Percentiles rank a stretch among this genome's conserved stretches.
Evolutionary conservation across 805 yeast species (phyloP).

Genomic region (Wickerhamomyces bisporus): DNA sequence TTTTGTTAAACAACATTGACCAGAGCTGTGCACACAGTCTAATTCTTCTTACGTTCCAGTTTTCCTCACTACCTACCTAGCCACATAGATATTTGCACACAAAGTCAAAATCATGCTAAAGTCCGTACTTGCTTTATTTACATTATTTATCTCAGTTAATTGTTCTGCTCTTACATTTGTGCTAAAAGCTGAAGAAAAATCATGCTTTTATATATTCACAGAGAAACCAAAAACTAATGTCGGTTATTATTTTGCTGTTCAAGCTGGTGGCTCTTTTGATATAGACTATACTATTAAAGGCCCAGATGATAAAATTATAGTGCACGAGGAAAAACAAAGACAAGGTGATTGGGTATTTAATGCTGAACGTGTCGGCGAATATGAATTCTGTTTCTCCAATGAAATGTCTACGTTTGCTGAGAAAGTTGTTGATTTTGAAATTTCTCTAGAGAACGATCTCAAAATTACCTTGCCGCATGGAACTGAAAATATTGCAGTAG

Average conservation of each 20-base stretch:
- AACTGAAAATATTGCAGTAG: slow-evolving; percentile 47
- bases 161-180: slow-evolving; percentile 66
- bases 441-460: slow-evolving; percentile 45
- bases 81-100: no score
- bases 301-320: slow-evolving; percentile 46
- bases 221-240: slow-evolving; percentile 52
- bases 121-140: slow-evolving; percentile 1
- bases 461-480: slow-evolving; percentile 27
- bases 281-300: slow-evolving; percentile 56
- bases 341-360: slow-evolving; percentile 57
- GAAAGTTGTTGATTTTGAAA: slow-evolving; percentile 59
- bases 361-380: slow-evolving; percentile 54
- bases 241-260: slow-evolving; percentile 66
- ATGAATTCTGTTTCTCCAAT: slow-evolving; percentile 62
- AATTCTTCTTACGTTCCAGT: no score
- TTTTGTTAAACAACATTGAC: no score
- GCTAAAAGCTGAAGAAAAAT: slow-evolving; percentile 67
- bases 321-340: slow-evolving; percentile 49
- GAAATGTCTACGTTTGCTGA: slow-evolving; percentile 68
- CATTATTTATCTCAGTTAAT: slow-evolving; percentile 26
- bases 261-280: slow-evolving; percentile 64
- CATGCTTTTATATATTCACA: slow-evolving; percentile 71
- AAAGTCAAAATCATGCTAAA: background rate
- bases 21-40: no score
- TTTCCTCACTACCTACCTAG: no score